Evolutionary conservation across 2,329 filamentous ascomycete genomes (phyloP), one percentile per base, ranked within the genome.

Genomic region (Fusarium verrucosum): DNA sequence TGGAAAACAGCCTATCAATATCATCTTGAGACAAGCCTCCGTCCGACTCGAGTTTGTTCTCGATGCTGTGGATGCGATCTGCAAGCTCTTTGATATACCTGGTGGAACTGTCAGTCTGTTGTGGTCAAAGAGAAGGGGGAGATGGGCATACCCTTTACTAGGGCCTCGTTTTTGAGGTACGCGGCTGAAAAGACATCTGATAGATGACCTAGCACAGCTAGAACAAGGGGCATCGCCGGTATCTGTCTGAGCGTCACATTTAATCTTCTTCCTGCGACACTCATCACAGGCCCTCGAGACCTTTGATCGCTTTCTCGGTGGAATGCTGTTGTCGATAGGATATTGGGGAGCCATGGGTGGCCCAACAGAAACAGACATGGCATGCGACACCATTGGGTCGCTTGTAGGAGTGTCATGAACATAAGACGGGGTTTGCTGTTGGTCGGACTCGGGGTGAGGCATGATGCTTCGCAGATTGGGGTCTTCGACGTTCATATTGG

Each of bases 51-150:
- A 95, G 87, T 73, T 92, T 91, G 66, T 89, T 90, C 74, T 96
- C 93, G 41, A 97, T 89, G 38, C 86, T 89, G 70, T 94, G 88
- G 58, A 97, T 87, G 23, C 93, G 84, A 73, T 96, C 92, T 22
- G 92, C 92, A 20, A 97, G 84, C 75, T 96, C 92, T 74, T 96
- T 96, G 75, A 97, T 97, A 71, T 96, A 96, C 16, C 89, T 92
- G 70, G n/a, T 7, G 7, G 13, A 7, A 26, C 57, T 53, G 52
- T 72, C 23, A 66, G 62, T 58, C 10, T 43, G 10, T 42, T 26
- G 7, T 8, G 23, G 5, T 22, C 7, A 23, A 1, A 5, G 25
- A 13, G 10, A 11, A 32, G n/a, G 7, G 14, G 5, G 4, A 19
- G 8, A 9, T 14, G 10, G 17, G 19, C 80, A 70, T 83, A 92